Base-by-base conservation (phyloP, 1,139 yeast genomes). In the Blastobotrys proliferans region DNA sequence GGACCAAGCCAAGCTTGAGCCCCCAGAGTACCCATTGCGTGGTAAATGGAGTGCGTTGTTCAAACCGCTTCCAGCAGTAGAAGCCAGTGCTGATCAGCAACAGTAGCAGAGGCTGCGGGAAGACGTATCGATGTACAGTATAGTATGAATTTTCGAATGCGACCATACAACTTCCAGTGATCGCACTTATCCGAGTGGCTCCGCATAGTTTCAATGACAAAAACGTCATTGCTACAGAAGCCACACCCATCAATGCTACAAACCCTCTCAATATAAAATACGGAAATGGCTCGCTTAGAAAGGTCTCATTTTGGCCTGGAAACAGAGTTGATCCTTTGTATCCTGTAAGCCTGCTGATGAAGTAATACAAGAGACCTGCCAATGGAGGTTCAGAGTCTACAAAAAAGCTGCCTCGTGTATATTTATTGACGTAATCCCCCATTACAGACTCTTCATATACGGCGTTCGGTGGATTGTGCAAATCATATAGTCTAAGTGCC, bases 301-400 rank as follows among this genome's bases (percentile, higher is more conserved):
- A 74, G 3, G 53, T 47, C 3, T 66, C 65, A 4, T 53, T 50
- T 21, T 42, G 51, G 5, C 4, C 27, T 2, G 28, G 4, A 47
- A 45, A 56, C n/a, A 47, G 49, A 47, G 69, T 70, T 9, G 61
- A 52, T 0, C 80, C 82, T 47, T 70, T 61, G 63, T 75, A 79
- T 1, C 75, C 73, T 19, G 61, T 57, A 2, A 67, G 13, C 18
- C 60, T 52, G 0, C 77, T 72, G 9, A 77, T 50, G 51, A 66
- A 62, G 37, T 70, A 68, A 54, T 70, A 79, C 1, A 78, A 45
- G 46, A 82, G 53, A 35, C 75, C 69, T 4, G 68, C 73, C 33
- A 82, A 63, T 2, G 90, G 88, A 0, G 90, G 88, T 44, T 80
- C 77, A 2, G 72, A 69, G 50, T 77, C 83, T 14, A 79, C 57